Evolutionary conservation across 1,284 basidiomycete species (phyloP).

Genomic region (Sporisorium iseilematis-ciliati): DNA sequence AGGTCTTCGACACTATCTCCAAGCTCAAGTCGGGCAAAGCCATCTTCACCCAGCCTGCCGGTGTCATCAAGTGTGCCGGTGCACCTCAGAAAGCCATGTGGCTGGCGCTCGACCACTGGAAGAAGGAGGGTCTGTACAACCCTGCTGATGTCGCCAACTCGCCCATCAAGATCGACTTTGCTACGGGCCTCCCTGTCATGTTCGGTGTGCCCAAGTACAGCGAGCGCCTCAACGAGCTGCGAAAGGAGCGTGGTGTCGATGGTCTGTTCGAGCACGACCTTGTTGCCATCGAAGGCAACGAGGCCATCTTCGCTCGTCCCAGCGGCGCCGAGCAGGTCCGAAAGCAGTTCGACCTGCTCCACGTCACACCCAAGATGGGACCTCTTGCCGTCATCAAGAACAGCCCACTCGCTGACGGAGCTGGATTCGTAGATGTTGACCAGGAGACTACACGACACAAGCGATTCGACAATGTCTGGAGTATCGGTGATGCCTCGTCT

Average conservation of each 20-base stretch:
- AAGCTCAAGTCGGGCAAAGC: slow-evolving; percentile 83
- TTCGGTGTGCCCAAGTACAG: slow-evolving; percentile 88
- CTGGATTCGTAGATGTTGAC: slow-evolving; percentile 79
- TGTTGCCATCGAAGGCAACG: slow-evolving; percentile 76
- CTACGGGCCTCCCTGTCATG: slow-evolving; percentile 90
- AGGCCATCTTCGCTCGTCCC: slow-evolving; percentile 78
- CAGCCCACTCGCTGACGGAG: slow-evolving; percentile 74
- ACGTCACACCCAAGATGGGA: slow-evolving; percentile 91
- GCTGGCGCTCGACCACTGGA: slow-evolving; percentile 65
- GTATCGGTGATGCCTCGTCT: slow-evolving; percentile 89
- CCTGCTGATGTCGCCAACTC: slow-evolving; percentile 69
- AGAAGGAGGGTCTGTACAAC: slow-evolving; percentile 54
- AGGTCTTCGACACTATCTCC: slow-evolving; percentile 68
- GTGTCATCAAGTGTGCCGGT: slow-evolving; percentile 93
- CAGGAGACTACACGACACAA: slow-evolving; percentile 83
- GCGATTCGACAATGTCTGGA: slow-evolving; percentile 85
- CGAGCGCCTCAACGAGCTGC: slow-evolving; percentile 82
- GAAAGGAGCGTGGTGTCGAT: slow-evolving; percentile 82
- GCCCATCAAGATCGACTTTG: slow-evolving; percentile 79
- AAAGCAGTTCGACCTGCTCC: slow-evolving; percentile 84
- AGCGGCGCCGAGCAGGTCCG: slow-evolving; percentile 71
- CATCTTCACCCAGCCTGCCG: slow-evolving; percentile 96
- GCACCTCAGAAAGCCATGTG: slow-evolving; percentile 73
- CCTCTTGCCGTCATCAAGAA: slow-evolving; percentile 84
- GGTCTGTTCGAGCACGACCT: slow-evolving; percentile 88